phyloP scores from a whole-genome alignment of 495 filamentous ascomycete genomes.

The Trichocladium antarcticum region DNA sequence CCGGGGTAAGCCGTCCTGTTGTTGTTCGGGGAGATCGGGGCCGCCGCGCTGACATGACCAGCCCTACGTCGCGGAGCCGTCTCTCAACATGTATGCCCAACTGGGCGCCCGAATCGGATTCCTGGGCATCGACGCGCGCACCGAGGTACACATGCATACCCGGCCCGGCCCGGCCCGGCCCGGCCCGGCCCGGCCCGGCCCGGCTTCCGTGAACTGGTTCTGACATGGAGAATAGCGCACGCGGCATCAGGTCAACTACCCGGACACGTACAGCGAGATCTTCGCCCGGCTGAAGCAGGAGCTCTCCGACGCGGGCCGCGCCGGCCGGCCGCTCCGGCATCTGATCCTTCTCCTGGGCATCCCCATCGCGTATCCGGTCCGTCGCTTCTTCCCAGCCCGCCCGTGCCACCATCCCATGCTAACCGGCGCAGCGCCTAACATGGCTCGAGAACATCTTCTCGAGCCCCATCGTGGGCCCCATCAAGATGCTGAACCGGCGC shows the following conservation, averaged over 20 bases:
- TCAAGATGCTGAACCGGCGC: conserved; percentile 81
- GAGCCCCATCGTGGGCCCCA: conserved; percentile 70
- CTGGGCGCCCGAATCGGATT: conserved; percentile 81
- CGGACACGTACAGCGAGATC: conserved; percentile 76
- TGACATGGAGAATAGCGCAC: conserved; percentile 45
- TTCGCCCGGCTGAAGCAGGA: conserved; percentile 59
- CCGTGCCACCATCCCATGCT: neutral
- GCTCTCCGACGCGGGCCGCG: conserved; percentile 42
- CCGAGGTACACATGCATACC: conserved; percentile 44
- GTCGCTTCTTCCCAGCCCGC: conserved; percentile 3
- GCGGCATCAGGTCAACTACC: conserved; percentile 81
- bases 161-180: no score
- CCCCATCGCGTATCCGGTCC: conserved; percentile 80
- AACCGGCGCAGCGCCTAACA: conserved; percentile 53
- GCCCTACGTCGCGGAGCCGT: conserved; percentile 69
- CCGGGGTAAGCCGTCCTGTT: conserved; percentile 52
- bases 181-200: neutral
- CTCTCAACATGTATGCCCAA: conserved; percentile 67
- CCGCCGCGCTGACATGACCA: conserved; percentile 21
- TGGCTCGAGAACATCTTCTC: conserved; percentile 86
- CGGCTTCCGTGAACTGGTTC: neutral
- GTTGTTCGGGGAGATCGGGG: neutral
- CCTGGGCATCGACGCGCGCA: conserved; percentile 79
- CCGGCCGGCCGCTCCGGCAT: conserved; percentile 57
- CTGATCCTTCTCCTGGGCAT: conserved; percentile 80